Evolutionary conservation across 106 monocot species (phyloP).

Genomic region (Dendrobium officinale): DNA sequence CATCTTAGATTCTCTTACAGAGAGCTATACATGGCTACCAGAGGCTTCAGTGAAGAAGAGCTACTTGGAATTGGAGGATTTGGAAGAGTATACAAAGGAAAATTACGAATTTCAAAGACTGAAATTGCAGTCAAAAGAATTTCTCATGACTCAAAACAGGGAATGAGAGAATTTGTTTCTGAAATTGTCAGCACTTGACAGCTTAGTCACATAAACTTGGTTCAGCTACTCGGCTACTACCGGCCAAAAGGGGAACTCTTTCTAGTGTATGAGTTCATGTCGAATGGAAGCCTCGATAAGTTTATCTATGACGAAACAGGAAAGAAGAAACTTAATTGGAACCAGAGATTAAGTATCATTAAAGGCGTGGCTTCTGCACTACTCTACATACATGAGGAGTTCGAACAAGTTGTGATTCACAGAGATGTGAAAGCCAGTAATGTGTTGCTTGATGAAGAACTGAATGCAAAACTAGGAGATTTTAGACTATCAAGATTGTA

Average conservation of each 20-base stretch:
- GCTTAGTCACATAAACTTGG: constrained; percentile 70
- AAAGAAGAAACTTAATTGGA: not conserved
- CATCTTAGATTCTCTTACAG: constrained; percentile 10
- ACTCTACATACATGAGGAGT: constrained; percentile 5
- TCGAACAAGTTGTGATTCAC: constrained; percentile 66
- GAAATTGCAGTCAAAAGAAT: constrained; percentile 58
- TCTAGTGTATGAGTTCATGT: constrained; percentile 66
- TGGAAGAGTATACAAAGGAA: constrained; percentile 64
- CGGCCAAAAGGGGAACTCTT: constrained; percentile 36
- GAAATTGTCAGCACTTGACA: constrained; percentile 69
- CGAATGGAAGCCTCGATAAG: constrained; percentile 48
- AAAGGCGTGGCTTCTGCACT: constrained; percentile 1
- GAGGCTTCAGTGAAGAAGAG: constrained; percentile 3
- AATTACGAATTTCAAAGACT: constrained; percentile 25
- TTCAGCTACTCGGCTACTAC: constrained; percentile 67
- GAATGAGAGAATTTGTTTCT: constrained; percentile 63
- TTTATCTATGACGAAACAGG: not conserved
- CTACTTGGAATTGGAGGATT: constrained; percentile 13
- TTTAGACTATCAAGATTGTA: constrained; percentile 73
- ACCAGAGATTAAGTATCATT: not conserved
- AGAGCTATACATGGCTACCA: constrained; percentile 9
- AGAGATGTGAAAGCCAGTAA: constrained; percentile 87
- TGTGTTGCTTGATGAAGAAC: constrained; percentile 69
- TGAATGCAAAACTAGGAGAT: constrained; percentile 61
- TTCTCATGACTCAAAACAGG: constrained; percentile 18